Percentiles rank a stretch among this genome's conserved stretches.
Conservation (phyloP, 495 filamentous ascomycete genomes). For the Aspergillus olivimuriae region DNA sequence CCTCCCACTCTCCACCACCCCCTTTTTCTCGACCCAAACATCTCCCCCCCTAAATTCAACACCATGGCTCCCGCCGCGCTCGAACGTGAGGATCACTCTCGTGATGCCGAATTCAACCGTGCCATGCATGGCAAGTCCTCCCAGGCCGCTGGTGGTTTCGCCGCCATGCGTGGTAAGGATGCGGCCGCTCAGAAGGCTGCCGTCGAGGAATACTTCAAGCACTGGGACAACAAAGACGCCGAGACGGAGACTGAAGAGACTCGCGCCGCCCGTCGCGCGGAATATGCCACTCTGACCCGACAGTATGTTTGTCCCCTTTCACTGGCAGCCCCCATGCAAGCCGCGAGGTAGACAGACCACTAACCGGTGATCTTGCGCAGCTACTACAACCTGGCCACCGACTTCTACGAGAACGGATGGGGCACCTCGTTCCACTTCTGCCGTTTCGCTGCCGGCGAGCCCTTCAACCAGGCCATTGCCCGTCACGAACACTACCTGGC, state of each 20-base stretch:
- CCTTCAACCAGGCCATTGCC: slow-evolving; percentile 88
- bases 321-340: too few species aligned
- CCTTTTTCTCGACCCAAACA: slow-evolving; percentile 12
- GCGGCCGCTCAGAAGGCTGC: slow-evolving; percentile 76
- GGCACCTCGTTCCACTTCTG: slow-evolving; percentile 96
- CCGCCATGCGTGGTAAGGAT: slow-evolving; percentile 83
- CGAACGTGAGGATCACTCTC: slow-evolving; percentile 77
- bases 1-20: slow-evolving; percentile 1
- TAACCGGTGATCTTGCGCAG: slow-evolving; percentile 33
- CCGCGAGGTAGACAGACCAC: too few species aligned
- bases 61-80: slow-evolving; percentile 68
- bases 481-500: slow-evolving; percentile 99
- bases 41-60: slow-evolving; percentile 13
- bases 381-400: slow-evolving; percentile 98
- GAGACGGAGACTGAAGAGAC: slow-evolving; percentile 73
- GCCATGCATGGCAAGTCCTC: slow-evolving; percentile 85
- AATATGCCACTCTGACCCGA: slow-evolving; percentile 93
- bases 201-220: slow-evolving; percentile 98
- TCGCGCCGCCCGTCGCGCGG: slow-evolving; percentile 73
- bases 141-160: slow-evolving; percentile 62
- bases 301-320: slow-evolving; percentile 54
- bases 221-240: slow-evolving; percentile 90
- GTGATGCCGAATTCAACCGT: slow-evolving; percentile 92
- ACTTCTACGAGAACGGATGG: slow-evolving; percentile 98
- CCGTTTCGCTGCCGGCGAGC: slow-evolving; percentile 83